These are phyloP conservation scores for Thymus mandschuricus DNA, from an alignment of 257 asterid genomes.

Conservation along the genomic window DNA sequence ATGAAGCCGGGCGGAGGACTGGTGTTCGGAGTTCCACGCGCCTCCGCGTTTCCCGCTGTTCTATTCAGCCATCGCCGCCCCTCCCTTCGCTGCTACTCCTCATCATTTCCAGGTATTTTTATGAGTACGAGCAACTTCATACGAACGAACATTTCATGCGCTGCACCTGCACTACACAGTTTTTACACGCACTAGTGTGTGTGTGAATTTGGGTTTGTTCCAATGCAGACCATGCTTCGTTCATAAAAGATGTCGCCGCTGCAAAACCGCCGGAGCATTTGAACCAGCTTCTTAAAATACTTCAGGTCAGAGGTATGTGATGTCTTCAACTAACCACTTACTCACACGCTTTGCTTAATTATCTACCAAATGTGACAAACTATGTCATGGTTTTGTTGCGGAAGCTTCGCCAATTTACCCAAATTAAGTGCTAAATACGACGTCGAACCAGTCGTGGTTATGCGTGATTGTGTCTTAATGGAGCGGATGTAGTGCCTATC, in stretches of 20 bases:
- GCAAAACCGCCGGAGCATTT: conserved; percentile 83
- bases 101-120: conserved; percentile 59
- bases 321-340: conserved; percentile 12
- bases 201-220: conserved; percentile 14
- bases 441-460: background rate
- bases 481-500: background rate
- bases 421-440: background rate
- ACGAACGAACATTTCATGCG: conserved; percentile 2
- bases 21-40: conserved; percentile 76
- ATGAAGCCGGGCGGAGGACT: conserved; percentile 75
- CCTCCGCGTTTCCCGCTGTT: conserved; percentile 59
- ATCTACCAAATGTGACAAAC: background rate
- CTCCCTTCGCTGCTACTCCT: conserved; percentile 70
- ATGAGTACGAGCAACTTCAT: background rate
- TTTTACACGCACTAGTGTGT: conserved; percentile 9
- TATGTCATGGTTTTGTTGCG: background rate
- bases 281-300: conserved; percentile 76
- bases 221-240: conserved; percentile 67
- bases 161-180: conserved; percentile 6
- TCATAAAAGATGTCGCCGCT: conserved; percentile 78
- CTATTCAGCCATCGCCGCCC: conserved; percentile 48
- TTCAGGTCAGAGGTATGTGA: conserved; percentile 74
- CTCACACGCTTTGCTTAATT: conserved; percentile 1
- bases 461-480: background rate
- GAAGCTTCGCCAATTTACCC: background rate